Conservation (phyloP, 2,329 filamentous ascomycete species). For the Botryosphaeria dothidea region DNA sequence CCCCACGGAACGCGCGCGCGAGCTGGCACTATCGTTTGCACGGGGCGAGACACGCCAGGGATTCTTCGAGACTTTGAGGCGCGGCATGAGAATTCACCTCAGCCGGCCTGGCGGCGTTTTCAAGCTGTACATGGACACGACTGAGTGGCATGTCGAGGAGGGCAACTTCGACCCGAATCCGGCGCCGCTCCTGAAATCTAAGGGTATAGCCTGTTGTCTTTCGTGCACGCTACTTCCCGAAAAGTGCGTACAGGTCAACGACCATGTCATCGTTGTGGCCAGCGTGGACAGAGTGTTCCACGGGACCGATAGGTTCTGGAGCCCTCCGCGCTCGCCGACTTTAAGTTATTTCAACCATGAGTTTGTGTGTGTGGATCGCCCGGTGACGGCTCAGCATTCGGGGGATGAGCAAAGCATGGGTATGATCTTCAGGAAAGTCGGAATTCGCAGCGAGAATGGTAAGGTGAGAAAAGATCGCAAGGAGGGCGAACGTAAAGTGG, state of each 20-base stretch:
- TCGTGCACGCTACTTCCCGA: conserved; percentile 38
- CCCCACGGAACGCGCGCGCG: conserved; percentile 30
- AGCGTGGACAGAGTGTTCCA: conserved; percentile 20
- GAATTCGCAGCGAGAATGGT: not conserved
- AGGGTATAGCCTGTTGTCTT: conserved; percentile 26
- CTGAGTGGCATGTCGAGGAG: not conserved
- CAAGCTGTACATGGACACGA: not conserved
- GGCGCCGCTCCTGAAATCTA: not conserved
- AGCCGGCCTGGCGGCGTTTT: not conserved
- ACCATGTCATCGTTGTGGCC: conserved; percentile 52
- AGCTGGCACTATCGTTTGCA: conserved; percentile 32
- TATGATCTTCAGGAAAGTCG: not conserved
- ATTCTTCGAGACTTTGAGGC: conserved; percentile 28
- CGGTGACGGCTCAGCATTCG: not conserved
- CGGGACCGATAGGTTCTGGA: not conserved
- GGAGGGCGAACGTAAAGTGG: not conserved
- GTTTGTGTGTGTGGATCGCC: not conserved
- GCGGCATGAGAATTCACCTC: not conserved
- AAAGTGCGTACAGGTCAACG: conserved; percentile 42
- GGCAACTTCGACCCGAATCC: not conserved
- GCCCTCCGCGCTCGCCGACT: not conserved
- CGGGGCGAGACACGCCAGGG: conserved; percentile 19
- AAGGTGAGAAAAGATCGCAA: no score
- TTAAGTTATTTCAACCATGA: not conserved
- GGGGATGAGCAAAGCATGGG: not conserved